A percentile compares a stretch with the other conserved stretches of the same genome.
Conservation (phyloP, 2,329 filamentous ascomycete species). For the Fusarium subtropicale region DNA sequence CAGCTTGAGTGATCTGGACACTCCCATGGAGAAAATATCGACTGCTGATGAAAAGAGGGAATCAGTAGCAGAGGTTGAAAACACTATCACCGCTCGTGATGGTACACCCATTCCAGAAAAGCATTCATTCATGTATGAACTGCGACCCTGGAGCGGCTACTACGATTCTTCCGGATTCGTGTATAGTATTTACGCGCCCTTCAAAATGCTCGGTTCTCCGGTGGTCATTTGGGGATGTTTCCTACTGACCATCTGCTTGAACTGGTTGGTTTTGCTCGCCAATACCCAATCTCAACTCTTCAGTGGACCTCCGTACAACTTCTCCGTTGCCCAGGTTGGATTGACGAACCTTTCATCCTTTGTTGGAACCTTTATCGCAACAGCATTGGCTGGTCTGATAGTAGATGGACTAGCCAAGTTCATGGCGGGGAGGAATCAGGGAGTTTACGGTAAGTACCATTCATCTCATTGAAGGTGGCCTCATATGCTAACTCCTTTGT, state of each 20-base stretch:
- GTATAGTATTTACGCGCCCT: not conserved
- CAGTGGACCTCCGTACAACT: not conserved
- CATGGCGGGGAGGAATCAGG: not conserved
- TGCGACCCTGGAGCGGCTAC: not conserved
- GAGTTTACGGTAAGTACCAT: not conserved
- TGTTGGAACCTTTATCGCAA: not conserved
- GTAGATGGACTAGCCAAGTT: not conserved
- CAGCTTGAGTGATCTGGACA: fast-evolving
- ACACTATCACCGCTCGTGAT: fast-evolving
- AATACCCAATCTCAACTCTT: not conserved
- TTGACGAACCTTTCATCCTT: not conserved
- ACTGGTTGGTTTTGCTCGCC: not conserved
- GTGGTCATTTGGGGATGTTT: conserved; percentile 7
- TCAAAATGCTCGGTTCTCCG: conserved; percentile 1
- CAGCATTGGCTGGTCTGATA: not conserved
- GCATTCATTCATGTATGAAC: not conserved
- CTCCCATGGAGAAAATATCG: fast-evolving
- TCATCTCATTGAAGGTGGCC: no score
- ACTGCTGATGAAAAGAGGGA: fast-evolving
- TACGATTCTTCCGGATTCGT: not conserved
- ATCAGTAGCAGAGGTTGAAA: not conserved
- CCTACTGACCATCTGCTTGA: not conserved
- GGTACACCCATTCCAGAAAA: fast-evolving
- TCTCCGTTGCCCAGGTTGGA: not conserved
- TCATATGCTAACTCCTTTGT: not conserved